phyloP scores from a whole-genome alignment of 208 protist species.

The Strigomonas oncopelti region DNA sequence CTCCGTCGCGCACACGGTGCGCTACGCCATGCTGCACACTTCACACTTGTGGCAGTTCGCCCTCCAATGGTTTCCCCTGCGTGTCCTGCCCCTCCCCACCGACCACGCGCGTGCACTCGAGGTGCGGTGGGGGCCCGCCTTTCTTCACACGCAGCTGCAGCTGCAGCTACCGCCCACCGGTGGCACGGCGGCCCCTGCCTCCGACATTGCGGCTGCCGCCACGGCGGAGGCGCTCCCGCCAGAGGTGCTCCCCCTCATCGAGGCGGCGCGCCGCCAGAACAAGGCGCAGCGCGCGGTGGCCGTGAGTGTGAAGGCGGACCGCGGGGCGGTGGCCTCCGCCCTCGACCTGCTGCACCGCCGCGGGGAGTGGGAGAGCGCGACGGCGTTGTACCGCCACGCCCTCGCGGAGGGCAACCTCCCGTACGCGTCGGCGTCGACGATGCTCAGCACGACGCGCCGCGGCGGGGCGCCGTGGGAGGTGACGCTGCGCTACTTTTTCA shows the following conservation, averaged over 20 bases:
- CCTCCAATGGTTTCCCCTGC: constrained; percentile 43
- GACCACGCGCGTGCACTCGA: constrained; percentile 29
- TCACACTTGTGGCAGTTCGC: constrained; percentile 34
- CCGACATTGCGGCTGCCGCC: background rate
- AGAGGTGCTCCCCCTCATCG: constrained; percentile 21
- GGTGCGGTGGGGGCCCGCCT: constrained; percentile 6
- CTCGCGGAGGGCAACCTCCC: constrained; percentile 45
- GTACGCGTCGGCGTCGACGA: constrained; percentile 31
- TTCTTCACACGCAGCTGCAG: background rate
- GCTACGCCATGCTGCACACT: constrained; percentile 54
- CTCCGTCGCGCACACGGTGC: constrained; percentile 45
- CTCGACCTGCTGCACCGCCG: constrained; percentile 19
- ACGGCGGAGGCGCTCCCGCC: background rate
- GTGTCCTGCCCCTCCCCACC: constrained; percentile 43
- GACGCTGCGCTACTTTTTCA: background rate
- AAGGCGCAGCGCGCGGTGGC: constrained; percentile 19
- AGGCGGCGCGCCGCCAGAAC: constrained; percentile 14
- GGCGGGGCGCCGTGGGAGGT: background rate
- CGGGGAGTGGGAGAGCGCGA: constrained; percentile 58
- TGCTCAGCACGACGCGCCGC: constrained; percentile 20
- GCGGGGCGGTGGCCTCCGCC: constrained; percentile 2
- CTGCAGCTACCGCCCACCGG: background rate
- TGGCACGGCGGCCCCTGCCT: background rate
- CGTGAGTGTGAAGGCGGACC: constrained; percentile 10
- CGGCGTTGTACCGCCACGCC: constrained; percentile 44